Evolutionary conservation across 768 basidiomycete species (phyloP), one percentile per base, ranked within the genome.

Genomic region (Tubosaeta sp.): DNA sequence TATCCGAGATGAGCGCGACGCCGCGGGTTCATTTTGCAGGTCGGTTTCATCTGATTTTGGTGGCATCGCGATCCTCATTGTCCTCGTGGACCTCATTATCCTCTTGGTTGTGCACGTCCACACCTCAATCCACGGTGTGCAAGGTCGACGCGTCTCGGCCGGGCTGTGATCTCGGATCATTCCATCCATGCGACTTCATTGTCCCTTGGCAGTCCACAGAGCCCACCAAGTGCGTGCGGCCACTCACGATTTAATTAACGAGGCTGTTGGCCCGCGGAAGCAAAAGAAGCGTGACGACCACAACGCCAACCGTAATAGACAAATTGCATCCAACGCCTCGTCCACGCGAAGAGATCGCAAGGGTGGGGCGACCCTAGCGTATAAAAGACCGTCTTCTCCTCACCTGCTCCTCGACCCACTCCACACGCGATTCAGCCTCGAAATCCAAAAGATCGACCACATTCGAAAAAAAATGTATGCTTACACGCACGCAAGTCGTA

Each of bases 171-270:
- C 14, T 31, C 22, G 40, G 31, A 24, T n/a, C 21, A 25, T 36
- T 8, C 19, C 30, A 25, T 43, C 35, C 30, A 44, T 10, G 25
- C 21, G 30, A 24, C 14, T 30, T 34, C 25, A 54, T 59, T 52
- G 46, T 59, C n/a, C 38, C 24, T 39, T n/a, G 42, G 45, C 21
- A 22, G 22, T 24, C 25, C 16, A 30, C 48, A 14, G 25, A 22
- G 22, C 22, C 46, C 12, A 22, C 21, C 36, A 35, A 21, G 10
- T 1, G 47, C 25, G 4, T 36, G 21, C 29, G 35, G 45, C 48
- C 30, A 44, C 48, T 31, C 4, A 3, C n/a, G 35, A 22, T n/a
- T 38, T 16, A 11, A 55, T 58, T 47, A 59, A 59, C 44, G 25
- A 46, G 12, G 16, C 25, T 25, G 16, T 29, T 21, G 18, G 30